Conservation (phyloP, 2,329 filamentous ascomycete species). For the Xylogone sp. region DNA sequence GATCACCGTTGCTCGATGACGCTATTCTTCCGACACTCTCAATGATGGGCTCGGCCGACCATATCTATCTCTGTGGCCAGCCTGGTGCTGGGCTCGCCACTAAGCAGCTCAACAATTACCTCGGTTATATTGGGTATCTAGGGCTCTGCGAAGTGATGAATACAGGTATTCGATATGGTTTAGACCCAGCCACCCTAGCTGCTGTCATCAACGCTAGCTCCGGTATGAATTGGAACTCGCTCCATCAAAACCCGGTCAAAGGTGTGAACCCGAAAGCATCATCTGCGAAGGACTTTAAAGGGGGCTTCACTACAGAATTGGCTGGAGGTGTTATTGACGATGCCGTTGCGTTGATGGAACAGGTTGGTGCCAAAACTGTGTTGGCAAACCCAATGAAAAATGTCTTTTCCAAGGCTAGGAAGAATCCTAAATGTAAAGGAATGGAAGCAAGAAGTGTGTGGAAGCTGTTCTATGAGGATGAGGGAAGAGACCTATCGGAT, state of each 20-base stretch:
- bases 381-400: constrained; percentile 3
- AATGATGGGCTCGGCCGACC: constrained; percentile 46
- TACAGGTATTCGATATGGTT: constrained; percentile 53
- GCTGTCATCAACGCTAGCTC: constrained; percentile 47
- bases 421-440: not conserved
- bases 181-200: constrained; percentile 49
- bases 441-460: not conserved
- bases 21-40: constrained; percentile 31
- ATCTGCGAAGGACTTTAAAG: constrained; percentile 30
- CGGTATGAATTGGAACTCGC: constrained; percentile 28
- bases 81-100: constrained; percentile 61
- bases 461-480: not conserved
- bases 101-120: constrained; percentile 60
- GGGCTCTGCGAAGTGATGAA: constrained; percentile 56
- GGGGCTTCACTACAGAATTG: constrained; percentile 55
- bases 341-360: constrained; percentile 48
- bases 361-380: constrained; percentile 28
- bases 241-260: constrained; percentile 30
- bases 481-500: not conserved
- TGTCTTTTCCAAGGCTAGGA: not conserved
- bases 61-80: constrained; percentile 51
- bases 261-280: constrained; percentile 28
- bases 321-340: constrained; percentile 57
- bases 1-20: not conserved
- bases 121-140: constrained; percentile 54